Conservation (phyloP, 495 filamentous ascomycete species). For the Xylaria grammica region DNA sequence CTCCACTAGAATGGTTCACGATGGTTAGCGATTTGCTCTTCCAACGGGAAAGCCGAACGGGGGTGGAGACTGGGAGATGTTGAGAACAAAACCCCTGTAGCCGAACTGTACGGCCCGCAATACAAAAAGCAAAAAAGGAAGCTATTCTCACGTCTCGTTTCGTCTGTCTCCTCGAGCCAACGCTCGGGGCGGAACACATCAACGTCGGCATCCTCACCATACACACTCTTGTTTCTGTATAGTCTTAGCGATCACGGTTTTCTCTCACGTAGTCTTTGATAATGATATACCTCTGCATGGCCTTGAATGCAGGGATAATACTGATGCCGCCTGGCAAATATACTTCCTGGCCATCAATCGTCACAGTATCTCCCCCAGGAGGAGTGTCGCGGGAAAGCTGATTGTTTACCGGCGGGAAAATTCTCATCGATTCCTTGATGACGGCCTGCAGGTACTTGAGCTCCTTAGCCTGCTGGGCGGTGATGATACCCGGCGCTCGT, state of each 20-base stretch:
- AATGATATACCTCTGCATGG: too few relatives aligned
- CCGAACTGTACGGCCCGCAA: not conserved
- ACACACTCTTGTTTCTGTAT: constrained; percentile 54
- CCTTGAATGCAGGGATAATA: constrained; percentile 44
- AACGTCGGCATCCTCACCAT: constrained; percentile 51
- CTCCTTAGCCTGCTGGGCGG: constrained; percentile 40
- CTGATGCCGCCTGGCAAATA: constrained; percentile 50
- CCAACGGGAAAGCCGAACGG: not conserved
- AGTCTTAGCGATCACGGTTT: too few relatives aligned
- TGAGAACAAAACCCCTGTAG: not conserved
- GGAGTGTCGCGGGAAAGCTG: constrained; percentile 47
- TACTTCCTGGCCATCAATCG: constrained; percentile 30
- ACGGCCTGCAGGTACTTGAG: constrained; percentile 50
- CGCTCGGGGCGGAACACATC: constrained; percentile 45
- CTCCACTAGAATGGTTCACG: constrained; percentile 27
- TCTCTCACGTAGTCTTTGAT: too few relatives aligned
- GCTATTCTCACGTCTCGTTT: constrained; percentile 36
- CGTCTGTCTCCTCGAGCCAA: constrained; percentile 51
- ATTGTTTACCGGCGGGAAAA: constrained; percentile 38
- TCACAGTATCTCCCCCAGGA: constrained; percentile 42
- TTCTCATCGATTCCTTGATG: constrained; percentile 48
- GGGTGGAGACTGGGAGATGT: not conserved
- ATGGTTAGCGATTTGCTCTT: not conserved
- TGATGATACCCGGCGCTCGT: constrained; percentile 31
- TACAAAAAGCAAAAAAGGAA: constrained; percentile 7